Evolutionary conservation across 106 monocot species (phyloP), one percentile per base, ranked within the genome.

Genomic region (Triglochin maritima): DNA sequence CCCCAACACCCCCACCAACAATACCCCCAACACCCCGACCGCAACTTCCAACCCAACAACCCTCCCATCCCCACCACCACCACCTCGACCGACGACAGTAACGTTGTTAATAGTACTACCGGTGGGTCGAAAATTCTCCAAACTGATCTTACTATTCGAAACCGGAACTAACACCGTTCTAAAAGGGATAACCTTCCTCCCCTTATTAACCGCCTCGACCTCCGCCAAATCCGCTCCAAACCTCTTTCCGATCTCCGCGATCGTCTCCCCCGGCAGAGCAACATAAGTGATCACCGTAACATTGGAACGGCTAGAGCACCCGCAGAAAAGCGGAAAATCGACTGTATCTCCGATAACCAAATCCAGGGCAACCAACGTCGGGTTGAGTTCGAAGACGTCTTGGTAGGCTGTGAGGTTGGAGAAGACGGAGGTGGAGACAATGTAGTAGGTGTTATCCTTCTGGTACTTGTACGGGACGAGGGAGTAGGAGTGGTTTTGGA

Each of bases 291-390:
- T 53, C 15, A 88, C 43, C 10, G 49, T 7, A 17, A 3, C 29
- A 10, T 47, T 7, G 3, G 3, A 41, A 44, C 49, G 2, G n/a
- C 10, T 45, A 44, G 83, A 79, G 57, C 92, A 92, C 77, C 76
- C 81, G 81, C 92, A 92, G 72, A 85, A 92, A 50, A 92, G 17
- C 4, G 92, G 92, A 67, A 92, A 83, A n/a, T n/a, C n/a, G n/a
- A n/a, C n/a, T n/a, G n/a, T n/a, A n/a, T n/a, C n/a, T n/a, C n/a
- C n/a, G n/a, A n/a, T n/a, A n/a, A n/a, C n/a, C n/a, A n/a, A n/a
- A n/a, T n/a, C n/a, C n/a, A n/a, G n/a, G n/a, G n/a, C n/a, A n/a
- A n/a, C n/a, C n/a, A n/a, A n/a, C n/a, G n/a, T n/a, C n/a, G n/a
- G n/a, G n/a, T n/a, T n/a, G n/a, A n/a, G n/a, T n/a, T n/a, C n/a